Evolutionary conservation across 129 eudicot species (phyloP), one percentile per base, ranked within the genome.

Genomic region (Pseudognaphalium luteoalbum): DNA sequence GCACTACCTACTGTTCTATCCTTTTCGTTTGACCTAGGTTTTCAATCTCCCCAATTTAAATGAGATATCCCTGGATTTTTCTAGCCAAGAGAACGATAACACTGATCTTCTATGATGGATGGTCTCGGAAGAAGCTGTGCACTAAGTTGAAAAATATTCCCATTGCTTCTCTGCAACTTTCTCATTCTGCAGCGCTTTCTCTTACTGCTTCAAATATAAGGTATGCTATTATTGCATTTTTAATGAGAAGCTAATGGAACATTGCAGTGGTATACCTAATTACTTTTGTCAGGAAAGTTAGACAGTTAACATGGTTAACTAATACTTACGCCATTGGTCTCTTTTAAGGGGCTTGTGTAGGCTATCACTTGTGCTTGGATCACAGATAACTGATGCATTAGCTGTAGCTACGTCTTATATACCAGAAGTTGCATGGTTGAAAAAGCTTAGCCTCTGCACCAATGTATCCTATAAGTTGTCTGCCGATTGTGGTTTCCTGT

Each of bases 401-500:
- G 96, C 91, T 60, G 97, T 92, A 66, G 97, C 97, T 74, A 63
- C 97, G 83, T 80, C 86, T 61, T 59, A 81, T 76, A 50, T 81
- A 85, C 73, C 99, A 95, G 80, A 95, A 95, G 88, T 74, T 95
- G 65, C 44, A 89, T 95, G 85, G 54, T 71, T 95, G 86, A 91
- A 85, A 89, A 95, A 84, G 80, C 83, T 95, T 71, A 95, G 99
- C 87, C 85, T 95, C 72, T 95, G 97, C n/a, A n/a, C n/a, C n/a
- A n/a, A n/a, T n/a, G n/a, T n/a, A n/a, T n/a, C 0, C 1, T 6
- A 34, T 19, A 72, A 33, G 33, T 72, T 11, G 35, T n/a, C n/a
- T n/a, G n/a, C n/a, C n/a, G n/a, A n/a, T n/a, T n/a, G n/a, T n/a
- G n/a, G 0, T 9, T 19, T 2, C 52, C 6, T 14, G n/a, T 7